Evolutionary conservation across 2,329 filamentous ascomycete genomes (phyloP).

Genomic region (Penicillium sp.): DNA sequence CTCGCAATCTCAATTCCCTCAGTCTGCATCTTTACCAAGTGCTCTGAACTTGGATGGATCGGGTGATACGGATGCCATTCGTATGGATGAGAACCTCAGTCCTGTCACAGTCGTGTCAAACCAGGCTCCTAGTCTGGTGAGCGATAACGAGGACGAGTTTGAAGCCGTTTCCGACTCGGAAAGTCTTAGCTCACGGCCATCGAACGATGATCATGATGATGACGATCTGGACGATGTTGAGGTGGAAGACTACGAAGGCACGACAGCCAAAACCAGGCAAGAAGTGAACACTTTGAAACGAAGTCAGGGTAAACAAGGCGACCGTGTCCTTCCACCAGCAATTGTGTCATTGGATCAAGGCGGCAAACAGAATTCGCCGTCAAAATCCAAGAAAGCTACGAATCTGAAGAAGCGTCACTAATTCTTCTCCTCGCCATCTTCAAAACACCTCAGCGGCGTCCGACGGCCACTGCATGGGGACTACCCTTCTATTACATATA

Average conservation of each 20-base stretch:
- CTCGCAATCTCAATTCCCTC: conserved; percentile 22
- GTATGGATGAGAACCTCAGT: conserved; percentile 54
- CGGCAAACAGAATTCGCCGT: conserved; percentile 28
- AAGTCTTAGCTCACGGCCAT: conserved; percentile 50
- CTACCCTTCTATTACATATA: conserved; percentile 9
- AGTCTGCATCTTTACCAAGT: conserved; percentile 36
- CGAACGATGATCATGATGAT: conserved; percentile 53
- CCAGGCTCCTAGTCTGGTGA: conserved; percentile 73
- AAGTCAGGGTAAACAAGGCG: conserved; percentile 29
- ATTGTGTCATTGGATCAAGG: conserved; percentile 24
- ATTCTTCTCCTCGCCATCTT: not conserved
- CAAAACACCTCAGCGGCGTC: not conserved
- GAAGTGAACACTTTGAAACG: conserved; percentile 29
- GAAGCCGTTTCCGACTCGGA: conserved; percentile 64
- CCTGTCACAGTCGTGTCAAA: conserved; percentile 68
- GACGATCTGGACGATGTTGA: conserved; percentile 40
- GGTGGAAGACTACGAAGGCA: conserved; percentile 44
- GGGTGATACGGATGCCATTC: conserved; percentile 47
- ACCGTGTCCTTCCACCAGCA: conserved; percentile 23
- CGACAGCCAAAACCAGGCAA: conserved; percentile 32
- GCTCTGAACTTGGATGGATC: conserved; percentile 17
- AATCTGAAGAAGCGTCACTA: conserved; percentile 23
- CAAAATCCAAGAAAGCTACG: conserved; percentile 26
- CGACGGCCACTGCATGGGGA: not conserved
- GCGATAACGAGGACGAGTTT: conserved; percentile 60